These are phyloP conservation scores for Pichia heedii DNA, from an alignment of 805 yeast genomes.

Conservation along the genomic window DNA sequence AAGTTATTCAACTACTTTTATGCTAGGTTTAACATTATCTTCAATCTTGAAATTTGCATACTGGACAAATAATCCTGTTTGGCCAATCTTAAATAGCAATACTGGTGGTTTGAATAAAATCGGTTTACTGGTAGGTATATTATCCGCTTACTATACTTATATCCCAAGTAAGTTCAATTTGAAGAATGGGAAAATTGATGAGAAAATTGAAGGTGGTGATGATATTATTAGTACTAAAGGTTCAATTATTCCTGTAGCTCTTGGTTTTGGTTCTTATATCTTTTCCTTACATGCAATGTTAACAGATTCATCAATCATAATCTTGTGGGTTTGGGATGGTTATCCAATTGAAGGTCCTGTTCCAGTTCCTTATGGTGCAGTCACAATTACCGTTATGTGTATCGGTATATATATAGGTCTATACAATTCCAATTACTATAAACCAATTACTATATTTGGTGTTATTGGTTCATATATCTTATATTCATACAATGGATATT, in stretches of 20 bases:
- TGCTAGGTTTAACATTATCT: slow-evolving; percentile 65
- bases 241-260: slow-evolving; percentile 36
- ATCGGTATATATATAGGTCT: slow-evolving; percentile 45
- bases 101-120: slow-evolving; percentile 81
- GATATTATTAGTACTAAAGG: background rate
- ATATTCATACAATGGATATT: slow-evolving; percentile 53
- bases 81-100: slow-evolving; percentile 85
- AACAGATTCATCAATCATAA: slow-evolving; percentile 76
- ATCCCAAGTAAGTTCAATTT: slow-evolving; percentile 11
- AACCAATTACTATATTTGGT: slow-evolving; percentile 28
- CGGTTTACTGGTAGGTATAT: slow-evolving; percentile 56
- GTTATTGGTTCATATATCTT: slow-evolving; percentile 42
- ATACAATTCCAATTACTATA: slow-evolving; percentile 21
- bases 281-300: slow-evolving; percentile 67
- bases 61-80: slow-evolving; percentile 85
- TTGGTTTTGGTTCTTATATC: slow-evolving; percentile 70
- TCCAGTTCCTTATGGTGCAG: slow-evolving; percentile 75
- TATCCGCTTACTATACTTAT: slow-evolving; percentile 52
- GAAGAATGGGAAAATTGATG: background rate
- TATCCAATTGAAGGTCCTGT: slow-evolving; percentile 80
- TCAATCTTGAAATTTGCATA: slow-evolving; percentile 66
- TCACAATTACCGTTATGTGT: slow-evolving; percentile 51
- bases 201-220: background rate
- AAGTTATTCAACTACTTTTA: slow-evolving; percentile 44
- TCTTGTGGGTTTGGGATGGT: slow-evolving; percentile 97